phyloP scores from a whole-genome alignment of 1,139 yeast species.

The Debaryomyces udenii region DNA sequence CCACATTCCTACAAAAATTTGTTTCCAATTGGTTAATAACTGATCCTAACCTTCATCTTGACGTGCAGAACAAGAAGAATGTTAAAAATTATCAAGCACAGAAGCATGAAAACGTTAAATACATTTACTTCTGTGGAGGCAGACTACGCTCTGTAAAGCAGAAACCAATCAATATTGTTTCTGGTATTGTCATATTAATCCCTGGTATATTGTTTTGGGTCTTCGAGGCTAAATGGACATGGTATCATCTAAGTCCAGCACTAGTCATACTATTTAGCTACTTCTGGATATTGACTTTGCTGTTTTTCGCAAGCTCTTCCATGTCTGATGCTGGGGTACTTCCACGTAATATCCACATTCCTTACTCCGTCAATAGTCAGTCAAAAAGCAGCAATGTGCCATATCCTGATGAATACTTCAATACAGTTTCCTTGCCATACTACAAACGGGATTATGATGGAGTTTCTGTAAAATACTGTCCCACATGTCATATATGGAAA shows the following conservation, averaged over 20 bases:
- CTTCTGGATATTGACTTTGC: slow-evolving; percentile 52
- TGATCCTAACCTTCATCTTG: slow-evolving; percentile 35
- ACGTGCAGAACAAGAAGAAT: slow-evolving; percentile 10
- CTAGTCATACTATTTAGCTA: slow-evolving; percentile 61
- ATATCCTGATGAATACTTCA: slow-evolving; percentile 66
- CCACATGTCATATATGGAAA: slow-evolving; percentile 53
- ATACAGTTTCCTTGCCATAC: slow-evolving; percentile 58
- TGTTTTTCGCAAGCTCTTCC: slow-evolving; percentile 56
- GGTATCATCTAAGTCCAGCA: slow-evolving; percentile 61
- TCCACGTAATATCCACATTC: slow-evolving; percentile 69
- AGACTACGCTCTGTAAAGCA: slow-evolving; percentile 50
- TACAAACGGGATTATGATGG: slow-evolving; percentile 21
- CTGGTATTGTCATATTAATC: slow-evolving; percentile 37
- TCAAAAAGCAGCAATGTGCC: slow-evolving; percentile 22
- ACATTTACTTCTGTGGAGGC: slow-evolving; percentile 65
- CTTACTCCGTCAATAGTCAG: slow-evolving; percentile 20
- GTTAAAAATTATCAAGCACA: slow-evolving; percentile 41
- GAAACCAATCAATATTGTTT: slow-evolving; percentile 37
- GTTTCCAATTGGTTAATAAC: slow-evolving; percentile 49
- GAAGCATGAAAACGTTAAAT: slow-evolving; percentile 31
- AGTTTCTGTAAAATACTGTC: slow-evolving; percentile 49
- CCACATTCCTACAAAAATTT: slow-evolving; percentile 14
- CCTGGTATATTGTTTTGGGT: slow-evolving; percentile 54
- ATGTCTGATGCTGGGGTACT: slow-evolving; percentile 71
- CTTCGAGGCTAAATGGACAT: slow-evolving; percentile 55